A percentile compares a stretch with the other conserved stretches of the same genome.
These are phyloP conservation scores for Fusarium secorum DNA, from an alignment of 2,329 filamentous ascomycete genomes.

Conservation along the genomic window DNA sequence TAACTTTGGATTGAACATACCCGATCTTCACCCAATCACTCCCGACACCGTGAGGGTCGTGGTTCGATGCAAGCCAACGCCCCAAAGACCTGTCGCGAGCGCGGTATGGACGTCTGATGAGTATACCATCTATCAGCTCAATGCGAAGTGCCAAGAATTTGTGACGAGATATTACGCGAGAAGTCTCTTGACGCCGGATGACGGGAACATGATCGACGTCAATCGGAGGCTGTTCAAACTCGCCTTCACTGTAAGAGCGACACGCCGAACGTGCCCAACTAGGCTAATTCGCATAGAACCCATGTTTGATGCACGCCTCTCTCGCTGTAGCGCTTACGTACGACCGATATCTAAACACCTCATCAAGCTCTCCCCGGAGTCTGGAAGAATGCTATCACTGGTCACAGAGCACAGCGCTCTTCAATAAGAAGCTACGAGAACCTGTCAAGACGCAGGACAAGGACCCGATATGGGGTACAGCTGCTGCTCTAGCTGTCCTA, in stretches of 20 bases:
- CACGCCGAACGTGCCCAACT: fast-evolving
- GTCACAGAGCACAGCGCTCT: slow-evolving; percentile 51
- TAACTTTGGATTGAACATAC: slow-evolving; percentile 49
- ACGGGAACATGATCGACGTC: slow-evolving; percentile 48
- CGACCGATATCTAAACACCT: slow-evolving; percentile 45
- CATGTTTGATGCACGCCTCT: slow-evolving; percentile 56
- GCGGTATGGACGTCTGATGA: slow-evolving; percentile 48
- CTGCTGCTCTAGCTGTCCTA: slow-evolving; percentile 52
- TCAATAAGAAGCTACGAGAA: slow-evolving; percentile 48
- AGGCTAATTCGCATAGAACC: slow-evolving; percentile 44
- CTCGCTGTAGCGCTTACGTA: slow-evolving; percentile 54
- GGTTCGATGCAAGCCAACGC: slow-evolving; percentile 21
- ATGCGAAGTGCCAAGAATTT: slow-evolving; percentile 52
- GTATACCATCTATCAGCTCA: slow-evolving; percentile 46
- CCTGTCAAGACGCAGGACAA: slow-evolving; percentile 48
- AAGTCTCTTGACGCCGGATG: slow-evolving; percentile 49
- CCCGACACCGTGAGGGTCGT: slow-evolving; percentile 30
- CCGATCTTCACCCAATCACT: slow-evolving; percentile 50
- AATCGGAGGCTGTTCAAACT: slow-evolving; percentile 50
- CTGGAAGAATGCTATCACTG: slow-evolving; percentile 55
- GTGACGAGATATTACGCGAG: slow-evolving; percentile 50
- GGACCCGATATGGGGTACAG: slow-evolving; percentile 58
- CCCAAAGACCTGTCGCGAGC: slow-evolving; percentile 39
- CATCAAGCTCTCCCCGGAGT: slow-evolving; percentile 35
- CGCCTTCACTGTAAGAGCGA: slow-evolving; percentile 49